These are phyloP conservation scores for Phaeosphaeria sp. DNA, from an alignment of 2,329 filamentous ascomycete genomes.

Conservation along the genomic window DNA sequence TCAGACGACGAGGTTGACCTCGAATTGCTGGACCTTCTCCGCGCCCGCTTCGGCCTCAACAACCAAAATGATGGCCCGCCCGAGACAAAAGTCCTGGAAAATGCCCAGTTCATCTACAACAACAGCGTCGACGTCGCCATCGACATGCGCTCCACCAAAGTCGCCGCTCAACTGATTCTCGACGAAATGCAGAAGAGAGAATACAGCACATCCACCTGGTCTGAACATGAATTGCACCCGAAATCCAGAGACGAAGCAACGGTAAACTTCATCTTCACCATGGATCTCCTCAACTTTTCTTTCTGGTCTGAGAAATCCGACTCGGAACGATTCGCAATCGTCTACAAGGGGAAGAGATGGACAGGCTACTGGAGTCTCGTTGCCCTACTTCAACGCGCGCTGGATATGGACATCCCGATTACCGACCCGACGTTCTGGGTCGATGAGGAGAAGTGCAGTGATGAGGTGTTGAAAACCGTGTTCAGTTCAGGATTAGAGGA, in stretches of 20 bases:
- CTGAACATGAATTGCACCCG: slow-evolving; percentile 87
- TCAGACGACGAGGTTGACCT: slow-evolving; percentile 91
- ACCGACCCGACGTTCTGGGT: slow-evolving; percentile 89
- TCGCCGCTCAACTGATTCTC: slow-evolving; percentile 80
- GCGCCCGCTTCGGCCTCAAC: slow-evolving; percentile 75
- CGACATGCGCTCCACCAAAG: slow-evolving; percentile 81
- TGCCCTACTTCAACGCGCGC: slow-evolving; percentile 81
- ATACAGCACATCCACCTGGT: slow-evolving; percentile 88
- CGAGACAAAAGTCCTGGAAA: slow-evolving; percentile 81
- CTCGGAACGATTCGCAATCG: slow-evolving; percentile 78
- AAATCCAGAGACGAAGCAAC: slow-evolving; percentile 79
- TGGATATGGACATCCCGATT: slow-evolving; percentile 91
- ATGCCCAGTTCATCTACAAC: slow-evolving; percentile 86
- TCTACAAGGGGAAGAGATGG: slow-evolving; percentile 82
- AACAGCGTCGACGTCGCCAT: slow-evolving; percentile 93
- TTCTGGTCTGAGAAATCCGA: slow-evolving; percentile 85
- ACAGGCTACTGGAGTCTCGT: slow-evolving; percentile 97
- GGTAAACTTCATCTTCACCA: slow-evolving; percentile 92
- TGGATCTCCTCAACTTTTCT: slow-evolving; percentile 96
- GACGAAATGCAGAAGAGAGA: slow-evolving; percentile 80
- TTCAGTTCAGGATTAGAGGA: slow-evolving; percentile 90
- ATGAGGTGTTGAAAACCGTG: slow-evolving; percentile 75
- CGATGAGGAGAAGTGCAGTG: slow-evolving; percentile 75
- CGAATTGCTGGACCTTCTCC: slow-evolving; percentile 84
- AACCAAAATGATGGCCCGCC: slow-evolving; percentile 63